Evolutionary conservation across 805 yeast species (phyloP), one percentile per base, ranked within the genome.

Genomic region (Brettanomyces bruxellensis): DNA sequence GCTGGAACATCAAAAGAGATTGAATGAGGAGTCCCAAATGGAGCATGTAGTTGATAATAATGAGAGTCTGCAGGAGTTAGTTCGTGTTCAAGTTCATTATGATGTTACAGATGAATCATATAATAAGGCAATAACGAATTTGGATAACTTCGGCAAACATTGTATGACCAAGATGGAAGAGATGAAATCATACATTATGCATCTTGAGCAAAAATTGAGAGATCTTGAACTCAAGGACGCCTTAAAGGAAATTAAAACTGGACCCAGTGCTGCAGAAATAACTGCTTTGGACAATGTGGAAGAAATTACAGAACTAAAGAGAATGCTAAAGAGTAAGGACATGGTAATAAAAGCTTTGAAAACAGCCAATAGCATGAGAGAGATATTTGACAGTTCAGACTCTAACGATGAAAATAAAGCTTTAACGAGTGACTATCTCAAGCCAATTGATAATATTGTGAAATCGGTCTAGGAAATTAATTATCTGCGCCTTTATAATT

Each of bases 321-420:
- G 78, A 43, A 70, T 75, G 40, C 56, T 86, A 36, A 72, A 75
- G 41, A 86, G 84, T 51, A 89, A 88, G 61, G 95, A 88, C 54
- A 79, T 81, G 41, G 81, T 89, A 51, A 85, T 89, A 48, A 78
- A 75, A 49, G 88, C 91, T 1, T 66, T 88, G 47, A 78, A 82
- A 34, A 78, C 83, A 41, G 77, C 86, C 3, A 72, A 78, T 34
- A 73, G 80, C 55, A 71, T 83, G 34, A 72, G 90, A 34, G 78
- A 68, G 28, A 50, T 53, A 47, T 53, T 57, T 22, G 34, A 25
- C 42, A 24, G 28, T 7, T 12, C 28, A 7, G 34, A 40, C 11
- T 28, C 11, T 28, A 28, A 28, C 11, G 32, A 28, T 28, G 32
- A 28, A 22, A 40, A 40, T 18, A 25, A 32, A 22, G 32, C 11